phyloP scores from a whole-genome alignment of 163 green algal genomes.

The Chlamydomonas reinhardtii region DNA sequence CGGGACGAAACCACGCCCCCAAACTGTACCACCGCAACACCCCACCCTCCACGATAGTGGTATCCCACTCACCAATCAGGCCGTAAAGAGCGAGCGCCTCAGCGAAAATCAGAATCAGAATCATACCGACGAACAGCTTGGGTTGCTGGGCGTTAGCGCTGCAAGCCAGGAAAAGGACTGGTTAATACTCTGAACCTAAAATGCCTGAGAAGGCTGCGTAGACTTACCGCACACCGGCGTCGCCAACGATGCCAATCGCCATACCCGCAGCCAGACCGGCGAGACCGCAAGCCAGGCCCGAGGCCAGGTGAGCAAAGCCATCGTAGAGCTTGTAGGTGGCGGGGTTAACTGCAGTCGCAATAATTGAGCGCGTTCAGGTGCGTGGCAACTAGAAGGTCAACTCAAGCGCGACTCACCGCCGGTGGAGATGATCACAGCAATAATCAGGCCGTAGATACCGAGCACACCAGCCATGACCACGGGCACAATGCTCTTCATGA shows the following conservation, averaged over 20 bases:
- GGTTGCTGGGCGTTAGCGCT: conserved; percentile 99
- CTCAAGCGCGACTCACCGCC: conserved; percentile 77
- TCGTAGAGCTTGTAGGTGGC: conserved; percentile 94
- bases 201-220: background rate
- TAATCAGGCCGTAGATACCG: conserved; percentile 99
- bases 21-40: background rate
- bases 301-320: conserved; percentile 97
- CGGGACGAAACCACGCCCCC: too few relatives aligned
- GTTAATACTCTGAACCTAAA: background rate
- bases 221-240: conserved; percentile 93
- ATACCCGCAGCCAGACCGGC: conserved; percentile 96
- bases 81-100: conserved; percentile 98
- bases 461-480: conserved; percentile 99
- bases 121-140: conserved; percentile 99
- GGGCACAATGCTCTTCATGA: conserved; percentile 99
- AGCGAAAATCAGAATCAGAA: conserved; percentile 99
- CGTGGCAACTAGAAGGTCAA: background rate
- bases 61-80: conserved; percentile 90
- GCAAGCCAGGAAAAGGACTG: background rate
- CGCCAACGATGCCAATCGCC: conserved; percentile 99
- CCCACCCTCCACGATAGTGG: background rate
- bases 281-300: conserved; percentile 95
- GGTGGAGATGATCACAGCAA: conserved; percentile 98
- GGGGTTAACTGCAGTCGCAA: conserved; percentile 76
- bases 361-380: background rate